These are phyloP conservation scores for Claviceps sorghi DNA, from an alignment of 2,329 filamentous ascomycete species.

Conservation along the genomic window DNA sequence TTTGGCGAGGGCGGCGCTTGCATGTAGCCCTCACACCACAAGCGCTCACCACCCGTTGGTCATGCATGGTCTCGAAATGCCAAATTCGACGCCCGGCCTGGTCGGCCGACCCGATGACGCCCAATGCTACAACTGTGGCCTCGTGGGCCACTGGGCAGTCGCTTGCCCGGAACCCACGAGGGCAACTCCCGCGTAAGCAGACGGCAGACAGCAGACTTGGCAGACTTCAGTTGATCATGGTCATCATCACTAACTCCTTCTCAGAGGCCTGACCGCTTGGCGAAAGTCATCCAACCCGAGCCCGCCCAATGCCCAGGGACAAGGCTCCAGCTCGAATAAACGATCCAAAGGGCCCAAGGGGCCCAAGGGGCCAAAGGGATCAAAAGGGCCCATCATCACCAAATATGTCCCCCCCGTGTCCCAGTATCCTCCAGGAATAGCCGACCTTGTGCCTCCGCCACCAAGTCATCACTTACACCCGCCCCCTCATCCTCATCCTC, in stretches of 20 bases:
- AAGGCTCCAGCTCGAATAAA: constrained; percentile 15
- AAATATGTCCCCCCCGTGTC: constrained; percentile 19
- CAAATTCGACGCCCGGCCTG: constrained; percentile 15
- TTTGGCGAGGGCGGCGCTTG: not conserved
- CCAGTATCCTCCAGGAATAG: constrained; percentile 7
- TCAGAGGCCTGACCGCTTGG: constrained; percentile 23
- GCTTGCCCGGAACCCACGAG: constrained; percentile 38
- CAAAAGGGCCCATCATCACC: constrained; percentile 21
- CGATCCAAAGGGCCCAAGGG: constrained; percentile 17
- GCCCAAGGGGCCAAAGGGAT: no score
- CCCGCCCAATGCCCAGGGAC: constrained; percentile 15
- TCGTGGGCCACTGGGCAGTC: constrained; percentile 34
- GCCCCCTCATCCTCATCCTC: not conserved
- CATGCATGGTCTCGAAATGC: constrained; percentile 13
- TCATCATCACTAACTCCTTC: constrained; percentile 5
- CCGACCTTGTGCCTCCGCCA: constrained; percentile 11
- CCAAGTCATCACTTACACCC: constrained; percentile 8
- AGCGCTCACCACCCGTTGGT: not conserved
- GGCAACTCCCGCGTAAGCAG: constrained; percentile 35
- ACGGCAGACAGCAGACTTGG: no score
- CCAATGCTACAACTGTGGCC: constrained; percentile 40
- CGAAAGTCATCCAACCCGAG: constrained; percentile 17
- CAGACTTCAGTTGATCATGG: not conserved
- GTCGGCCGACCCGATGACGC: constrained; percentile 20
- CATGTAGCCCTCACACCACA: not conserved